These are phyloP conservation scores for Brachypodium distachyon DNA, from an alignment of 202 grass and related monocot species.

Conservation along the genomic window DNA sequence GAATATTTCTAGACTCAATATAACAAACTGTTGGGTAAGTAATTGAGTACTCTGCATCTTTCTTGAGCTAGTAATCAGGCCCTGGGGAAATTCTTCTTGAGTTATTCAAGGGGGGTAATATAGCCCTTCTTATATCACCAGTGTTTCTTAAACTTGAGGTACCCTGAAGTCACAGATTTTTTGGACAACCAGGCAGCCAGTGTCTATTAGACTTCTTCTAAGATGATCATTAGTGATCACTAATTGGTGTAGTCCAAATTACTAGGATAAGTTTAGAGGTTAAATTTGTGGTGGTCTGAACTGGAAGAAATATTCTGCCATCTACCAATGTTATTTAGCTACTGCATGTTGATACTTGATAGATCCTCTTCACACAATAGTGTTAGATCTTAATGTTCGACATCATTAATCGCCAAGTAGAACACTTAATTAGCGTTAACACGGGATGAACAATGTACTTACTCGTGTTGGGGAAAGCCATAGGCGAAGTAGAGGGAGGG, in stretches of 20 bases:
- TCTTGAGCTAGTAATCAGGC: not conserved
- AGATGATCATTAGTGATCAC: not conserved
- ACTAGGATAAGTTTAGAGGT: not conserved
- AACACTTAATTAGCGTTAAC: too few relatives aligned
- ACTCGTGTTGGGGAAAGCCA: too few relatives aligned
- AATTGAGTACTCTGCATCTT: not conserved
- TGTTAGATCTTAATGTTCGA: too few relatives aligned
- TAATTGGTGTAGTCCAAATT: not conserved
- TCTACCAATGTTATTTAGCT: not conserved
- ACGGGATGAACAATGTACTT: too few relatives aligned
- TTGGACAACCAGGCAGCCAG: not conserved
- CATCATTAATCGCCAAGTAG: too few relatives aligned
- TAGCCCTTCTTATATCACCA: not conserved
- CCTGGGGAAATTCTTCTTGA: not conserved
- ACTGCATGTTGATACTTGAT: not conserved
- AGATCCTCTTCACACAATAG: not conserved
- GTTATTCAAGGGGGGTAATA: not conserved
- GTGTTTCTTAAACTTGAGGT: not conserved
- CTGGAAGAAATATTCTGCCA: not conserved
- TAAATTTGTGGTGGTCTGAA: not conserved
- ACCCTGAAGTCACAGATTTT: not conserved
- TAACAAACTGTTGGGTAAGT: not conserved
- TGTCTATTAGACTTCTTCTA: not conserved
- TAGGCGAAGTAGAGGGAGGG: too few relatives aligned
- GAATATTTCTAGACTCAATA: not conserved